These are phyloP conservation scores for Boechera stricta DNA, from an alignment of 345 rosid species.

Conservation along the genomic window DNA sequence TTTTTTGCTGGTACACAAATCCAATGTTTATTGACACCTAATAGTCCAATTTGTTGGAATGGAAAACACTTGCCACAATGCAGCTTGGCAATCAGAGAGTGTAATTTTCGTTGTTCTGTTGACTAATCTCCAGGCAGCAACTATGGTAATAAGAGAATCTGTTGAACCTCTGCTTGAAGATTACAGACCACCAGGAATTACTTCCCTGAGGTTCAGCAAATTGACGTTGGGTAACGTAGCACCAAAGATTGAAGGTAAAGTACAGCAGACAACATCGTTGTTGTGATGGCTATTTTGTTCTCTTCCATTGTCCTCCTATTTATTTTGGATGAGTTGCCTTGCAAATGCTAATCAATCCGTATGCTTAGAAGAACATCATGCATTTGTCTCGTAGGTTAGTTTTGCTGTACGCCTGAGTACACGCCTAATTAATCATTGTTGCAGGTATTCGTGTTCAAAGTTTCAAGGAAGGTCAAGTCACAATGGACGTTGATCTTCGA, in stretches of 20 bases:
- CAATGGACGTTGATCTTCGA: slow-evolving; percentile 94
- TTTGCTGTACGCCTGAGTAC: slow-evolving; percentile 13
- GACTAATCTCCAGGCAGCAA: slow-evolving; percentile 76
- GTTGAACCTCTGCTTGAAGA: slow-evolving; percentile 98
- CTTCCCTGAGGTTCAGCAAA: slow-evolving; percentile 89
- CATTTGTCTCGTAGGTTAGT: background rate
- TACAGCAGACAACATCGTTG: slow-evolving; percentile 10
- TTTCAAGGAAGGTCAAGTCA: slow-evolving; percentile 94
- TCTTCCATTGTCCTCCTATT: slow-evolving; percentile 11
- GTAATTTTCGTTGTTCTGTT: slow-evolving; percentile 36
- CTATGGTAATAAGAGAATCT: slow-evolving; percentile 85
- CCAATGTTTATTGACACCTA: background rate
- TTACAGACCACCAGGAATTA: slow-evolving; percentile 93
- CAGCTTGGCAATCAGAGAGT: slow-evolving; percentile 17
- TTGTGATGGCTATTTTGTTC: slow-evolving; percentile 8
- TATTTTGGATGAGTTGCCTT: slow-evolving; percentile 22
- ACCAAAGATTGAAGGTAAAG: slow-evolving; percentile 95
- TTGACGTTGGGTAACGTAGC: slow-evolving; percentile 92
- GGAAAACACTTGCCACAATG: background rate
- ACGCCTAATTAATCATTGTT: slow-evolving; percentile 38
- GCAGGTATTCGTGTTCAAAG: slow-evolving; percentile 98
- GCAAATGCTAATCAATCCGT: background rate
- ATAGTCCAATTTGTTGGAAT: slow-evolving; percentile 21
- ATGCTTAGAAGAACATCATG: slow-evolving; percentile 9
- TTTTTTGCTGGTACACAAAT: slow-evolving; percentile 16